Base-by-base conservation (phyloP, 2,329 filamentous ascomycete species). In the Aspergillus hortae region DNA sequence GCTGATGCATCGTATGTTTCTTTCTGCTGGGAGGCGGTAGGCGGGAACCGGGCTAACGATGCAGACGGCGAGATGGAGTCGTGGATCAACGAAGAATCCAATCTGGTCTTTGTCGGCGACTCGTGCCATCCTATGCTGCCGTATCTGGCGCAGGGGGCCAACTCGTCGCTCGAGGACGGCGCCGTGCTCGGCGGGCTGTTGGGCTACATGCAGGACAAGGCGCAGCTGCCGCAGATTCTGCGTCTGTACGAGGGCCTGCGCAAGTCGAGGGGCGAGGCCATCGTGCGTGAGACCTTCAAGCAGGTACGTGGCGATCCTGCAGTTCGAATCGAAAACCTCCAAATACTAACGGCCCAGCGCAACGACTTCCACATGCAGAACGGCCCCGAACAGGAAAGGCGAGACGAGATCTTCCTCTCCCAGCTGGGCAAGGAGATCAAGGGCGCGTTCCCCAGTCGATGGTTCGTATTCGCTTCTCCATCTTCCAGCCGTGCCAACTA, bases 111-210 rank as follows among this genome's bases (percentile, higher is more conserved):
- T 65, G 73, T 70, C 67, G 84, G 84, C 4, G 84, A 87, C 57
- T 74, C 81, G 1, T 86, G 83, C 54, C 84, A 86, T 61, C 80
- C 83, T 0, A 85, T 85, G 82, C 69, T 86, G 2, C 83, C 82
- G 3, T 81, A 83, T 56, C 73, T 84, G 25, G 85, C 82, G 0
- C 86, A 84, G 66, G 85, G 86, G 0, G 86, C 86, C 12, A 87
- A 87, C 61, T 84, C 80, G 0, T 80, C 82, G 0, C 74, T 89
- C 1, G 86, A 89, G 62, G 86, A 89, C 48, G 86, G 85, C 0
- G 84, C 85, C 0, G 83, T 86, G 0, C 68, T 89, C 0, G 86
- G 85, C 0, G 72, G 77, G 1, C 61, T 88, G 1, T 69, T 89
- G 0, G 77, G 78, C 0, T 72, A 77, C 2, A 70, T 86, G 9